Percentiles rank a stretch among this genome's conserved stretches.
Conservation (phyloP, 2,329 filamentous ascomycete species). For the Emergomyces africanus region DNA sequence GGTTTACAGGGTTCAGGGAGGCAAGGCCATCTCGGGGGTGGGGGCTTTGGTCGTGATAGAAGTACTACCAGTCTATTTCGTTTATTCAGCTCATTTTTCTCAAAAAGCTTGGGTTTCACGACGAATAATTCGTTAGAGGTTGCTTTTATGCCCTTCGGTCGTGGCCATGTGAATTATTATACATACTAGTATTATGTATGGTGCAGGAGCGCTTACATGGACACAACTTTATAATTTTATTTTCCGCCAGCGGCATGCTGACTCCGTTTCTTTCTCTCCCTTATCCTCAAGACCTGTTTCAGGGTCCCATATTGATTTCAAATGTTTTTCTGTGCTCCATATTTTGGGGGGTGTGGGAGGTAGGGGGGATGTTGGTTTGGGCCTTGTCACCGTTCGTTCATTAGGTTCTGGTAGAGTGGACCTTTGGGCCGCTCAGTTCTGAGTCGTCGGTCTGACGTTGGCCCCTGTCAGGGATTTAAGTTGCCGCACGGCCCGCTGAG, state of each 20-base stretch:
- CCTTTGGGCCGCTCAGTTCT: background rate
- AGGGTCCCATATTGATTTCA: background rate
- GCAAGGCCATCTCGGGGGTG: no score
- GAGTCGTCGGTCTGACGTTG: background rate
- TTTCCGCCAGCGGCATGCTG: background rate
- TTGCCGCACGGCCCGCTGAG: conserved; percentile 1
- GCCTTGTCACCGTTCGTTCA: background rate
- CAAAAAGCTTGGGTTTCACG: background rate
- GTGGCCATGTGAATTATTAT: background rate
- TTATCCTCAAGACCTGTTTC: background rate
- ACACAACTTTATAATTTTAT: background rate
- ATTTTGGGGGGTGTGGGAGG: background rate
- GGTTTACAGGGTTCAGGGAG: background rate
- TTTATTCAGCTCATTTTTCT: background rate
- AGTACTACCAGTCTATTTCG: background rate
- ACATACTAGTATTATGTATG: no score
- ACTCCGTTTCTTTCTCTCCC: background rate
- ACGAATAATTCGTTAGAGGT: background rate
- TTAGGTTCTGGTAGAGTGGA: background rate
- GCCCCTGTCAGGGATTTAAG: background rate
- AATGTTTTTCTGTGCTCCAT: background rate
- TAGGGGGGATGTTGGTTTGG: background rate
- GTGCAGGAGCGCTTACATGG: background rate
- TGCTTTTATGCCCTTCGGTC: background rate
- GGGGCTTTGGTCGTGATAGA: background rate